Evolutionary conservation across 805 yeast genomes (phyloP).

Genomic region (Wickerhamiella cacticola): DNA sequence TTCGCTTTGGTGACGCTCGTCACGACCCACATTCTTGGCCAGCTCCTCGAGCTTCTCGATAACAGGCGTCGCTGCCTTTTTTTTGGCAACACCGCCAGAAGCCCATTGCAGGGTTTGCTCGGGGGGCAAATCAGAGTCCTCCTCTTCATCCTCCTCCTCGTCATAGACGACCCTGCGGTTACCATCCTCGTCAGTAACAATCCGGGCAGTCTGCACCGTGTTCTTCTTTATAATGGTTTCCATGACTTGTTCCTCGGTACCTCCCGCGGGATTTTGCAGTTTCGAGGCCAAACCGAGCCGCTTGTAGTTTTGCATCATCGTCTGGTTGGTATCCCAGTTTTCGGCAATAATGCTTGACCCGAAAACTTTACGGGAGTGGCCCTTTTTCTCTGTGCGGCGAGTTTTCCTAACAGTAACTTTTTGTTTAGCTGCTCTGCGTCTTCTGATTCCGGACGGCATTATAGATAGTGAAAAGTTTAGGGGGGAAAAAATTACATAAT

Average conservation of each 20-base stretch:
- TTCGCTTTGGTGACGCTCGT: conserved; percentile 38
- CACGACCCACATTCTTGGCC: conserved; percentile 35
- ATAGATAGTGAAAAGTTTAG: background rate
- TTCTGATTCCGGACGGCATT: conserved; percentile 50
- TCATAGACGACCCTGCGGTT: conserved; percentile 24
- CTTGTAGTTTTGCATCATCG: conserved; percentile 77
- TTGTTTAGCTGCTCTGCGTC: conserved; percentile 70
- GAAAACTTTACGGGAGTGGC: conserved; percentile 40
- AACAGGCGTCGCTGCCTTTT: conserved; percentile 38
- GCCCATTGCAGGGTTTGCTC: conserved; percentile 45
- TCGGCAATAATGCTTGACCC: conserved; percentile 65
- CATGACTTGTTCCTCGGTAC: conserved; percentile 47
- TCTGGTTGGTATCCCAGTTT: conserved; percentile 76
- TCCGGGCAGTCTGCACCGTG: conserved; percentile 25
- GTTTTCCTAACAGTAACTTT: conserved; percentile 41
- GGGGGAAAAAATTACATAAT: conserved; percentile 1
- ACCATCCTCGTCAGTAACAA: conserved; percentile 23
- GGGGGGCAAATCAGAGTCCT: conserved; percentile 61
- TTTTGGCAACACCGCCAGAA: conserved; percentile 43
- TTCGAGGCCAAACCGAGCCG: conserved; percentile 62
- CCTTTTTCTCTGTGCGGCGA: conserved; percentile 57
- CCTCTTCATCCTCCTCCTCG: conserved; percentile 34
- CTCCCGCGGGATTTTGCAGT: conserved; percentile 64
- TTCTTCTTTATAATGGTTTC: conserved; percentile 15
- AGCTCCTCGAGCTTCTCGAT: conserved; percentile 56